These are phyloP conservation scores for Magnolia sinica DNA, from an alignment of 164 flowering plant genomes.

Conservation along the genomic window DNA sequence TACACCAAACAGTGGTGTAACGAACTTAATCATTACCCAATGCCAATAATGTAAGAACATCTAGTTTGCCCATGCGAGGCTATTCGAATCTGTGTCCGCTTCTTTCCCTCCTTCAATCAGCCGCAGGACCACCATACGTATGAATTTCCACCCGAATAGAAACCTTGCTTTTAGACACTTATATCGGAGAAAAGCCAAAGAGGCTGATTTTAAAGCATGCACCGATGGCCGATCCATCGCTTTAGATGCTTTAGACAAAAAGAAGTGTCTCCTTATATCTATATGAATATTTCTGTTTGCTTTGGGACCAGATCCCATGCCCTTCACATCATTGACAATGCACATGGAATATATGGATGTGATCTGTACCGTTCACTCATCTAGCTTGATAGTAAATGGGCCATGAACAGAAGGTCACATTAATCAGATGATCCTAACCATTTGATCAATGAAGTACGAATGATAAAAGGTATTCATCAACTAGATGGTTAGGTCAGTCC, in stretches of 20 bases:
- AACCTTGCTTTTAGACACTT: background rate
- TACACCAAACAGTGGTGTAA: too few species aligned
- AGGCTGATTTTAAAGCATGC: conserved; percentile 7
- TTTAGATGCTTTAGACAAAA: background rate
- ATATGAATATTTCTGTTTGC: background rate
- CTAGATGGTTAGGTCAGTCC: too few species aligned
- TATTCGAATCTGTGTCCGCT: too few species aligned
- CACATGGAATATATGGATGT: background rate
- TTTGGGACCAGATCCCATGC: background rate
- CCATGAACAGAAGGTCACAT: too few species aligned
- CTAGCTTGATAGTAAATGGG: too few species aligned
- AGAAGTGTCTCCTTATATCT: background rate
- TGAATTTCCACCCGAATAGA: background rate
- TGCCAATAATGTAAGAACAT: too few species aligned
- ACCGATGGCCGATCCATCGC: background rate
- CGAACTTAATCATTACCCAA: too few species aligned
- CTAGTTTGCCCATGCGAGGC: too few species aligned
- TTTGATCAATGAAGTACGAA: too few species aligned
- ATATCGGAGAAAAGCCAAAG: background rate
- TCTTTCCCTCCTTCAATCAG: too few species aligned
- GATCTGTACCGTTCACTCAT: background rate
- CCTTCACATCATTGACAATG: background rate
- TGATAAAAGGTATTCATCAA: too few species aligned
- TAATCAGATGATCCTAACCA: too few species aligned
- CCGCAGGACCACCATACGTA: background rate